A percentile compares a stretch with the other conserved stretches of the same genome.
phyloP scores from a whole-genome alignment of 345 rosid species.

The Salix udensis region DNA sequence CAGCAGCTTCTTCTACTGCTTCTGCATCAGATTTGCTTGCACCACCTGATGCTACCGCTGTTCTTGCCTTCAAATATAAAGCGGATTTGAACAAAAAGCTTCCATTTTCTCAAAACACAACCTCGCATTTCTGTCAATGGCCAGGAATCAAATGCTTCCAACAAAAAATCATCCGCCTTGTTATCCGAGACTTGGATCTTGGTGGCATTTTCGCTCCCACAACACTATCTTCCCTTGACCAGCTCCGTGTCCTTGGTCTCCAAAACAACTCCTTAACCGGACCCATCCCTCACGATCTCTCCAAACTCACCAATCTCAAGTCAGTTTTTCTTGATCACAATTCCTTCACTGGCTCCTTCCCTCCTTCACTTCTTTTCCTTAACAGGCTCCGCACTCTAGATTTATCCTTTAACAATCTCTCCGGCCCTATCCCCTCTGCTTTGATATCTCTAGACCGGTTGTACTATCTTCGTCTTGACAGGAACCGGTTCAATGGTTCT shows the following conservation, averaged over 20 bases:
- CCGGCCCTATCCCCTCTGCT: constrained; percentile 51
- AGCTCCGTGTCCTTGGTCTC: constrained; percentile 85
- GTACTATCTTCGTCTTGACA: constrained; percentile 56
- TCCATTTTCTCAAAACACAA: constrained; percentile 29
- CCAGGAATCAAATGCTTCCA: constrained; percentile 58
- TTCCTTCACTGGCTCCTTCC: constrained; percentile 62
- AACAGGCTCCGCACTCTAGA: constrained; percentile 62
- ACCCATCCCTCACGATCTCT: constrained; percentile 59
- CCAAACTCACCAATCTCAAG: constrained; percentile 65
- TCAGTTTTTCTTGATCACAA: constrained; percentile 68
- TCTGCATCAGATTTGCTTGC: not conserved
- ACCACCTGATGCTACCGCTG: constrained; percentile 52
- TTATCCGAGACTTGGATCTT: constrained; percentile 50
- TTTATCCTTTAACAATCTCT: constrained; percentile 60
- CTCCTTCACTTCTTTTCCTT: constrained; percentile 52
- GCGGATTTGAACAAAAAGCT: constrained; percentile 57
- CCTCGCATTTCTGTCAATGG: constrained; percentile 58
- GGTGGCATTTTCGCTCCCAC: constrained; percentile 56
- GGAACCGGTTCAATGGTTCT: constrained; percentile 56
- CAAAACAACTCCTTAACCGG: constrained; percentile 80
- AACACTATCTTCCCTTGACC: constrained; percentile 61
- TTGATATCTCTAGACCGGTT: constrained; percentile 42
- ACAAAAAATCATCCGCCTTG: constrained; percentile 53
- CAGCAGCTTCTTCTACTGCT: not conserved
- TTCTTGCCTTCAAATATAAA: constrained; percentile 64